Evolutionary conservation across 495 filamentous ascomycete species (phyloP).

Genomic region (Aspergillus heteromorphus): DNA sequence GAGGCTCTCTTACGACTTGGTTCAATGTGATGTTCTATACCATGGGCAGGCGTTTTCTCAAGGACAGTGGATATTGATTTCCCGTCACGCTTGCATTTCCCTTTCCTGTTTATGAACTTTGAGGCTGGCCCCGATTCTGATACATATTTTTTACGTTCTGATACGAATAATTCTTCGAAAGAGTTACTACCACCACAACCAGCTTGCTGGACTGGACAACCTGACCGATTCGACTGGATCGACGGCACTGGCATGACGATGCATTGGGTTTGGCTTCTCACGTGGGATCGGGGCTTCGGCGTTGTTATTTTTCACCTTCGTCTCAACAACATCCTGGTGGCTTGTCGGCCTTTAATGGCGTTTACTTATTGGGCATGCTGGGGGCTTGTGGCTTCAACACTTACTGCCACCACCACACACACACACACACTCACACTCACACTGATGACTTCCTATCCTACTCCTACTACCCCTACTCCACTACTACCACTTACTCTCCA

Average conservation of each 20-base stretch:
- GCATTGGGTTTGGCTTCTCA: constrained; percentile 17
- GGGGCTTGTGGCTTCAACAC: not conserved
- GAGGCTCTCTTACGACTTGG: constrained; percentile 80
- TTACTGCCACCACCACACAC: no score
- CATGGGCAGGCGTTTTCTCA: constrained; percentile 10
- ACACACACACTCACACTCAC: no score
- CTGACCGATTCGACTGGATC: constrained; percentile 17
- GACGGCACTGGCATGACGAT: constrained; percentile 14
- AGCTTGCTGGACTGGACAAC: constrained; percentile 9
- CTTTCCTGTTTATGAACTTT: constrained; percentile 7
- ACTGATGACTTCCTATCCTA: no score
- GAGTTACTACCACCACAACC: constrained; percentile 10
- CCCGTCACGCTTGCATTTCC: constrained; percentile 5
- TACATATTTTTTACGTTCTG: constrained; percentile 11
- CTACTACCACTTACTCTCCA: constrained; percentile 3
- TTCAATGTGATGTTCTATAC: constrained; percentile 64
- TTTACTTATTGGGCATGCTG: not conserved
- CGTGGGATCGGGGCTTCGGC: constrained; percentile 16
- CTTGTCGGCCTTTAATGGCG: constrained; percentile 2
- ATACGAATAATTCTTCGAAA: constrained; percentile 11
- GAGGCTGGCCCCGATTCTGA: constrained; percentile 17
- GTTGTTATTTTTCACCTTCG: constrained; percentile 15
- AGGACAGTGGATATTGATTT: not conserved
- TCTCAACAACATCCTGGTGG: not conserved
- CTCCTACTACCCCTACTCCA: no score